Evolutionary conservation across 208 protist species (phyloP).

Genomic region (Vickermania ingenoplastis): DNA sequence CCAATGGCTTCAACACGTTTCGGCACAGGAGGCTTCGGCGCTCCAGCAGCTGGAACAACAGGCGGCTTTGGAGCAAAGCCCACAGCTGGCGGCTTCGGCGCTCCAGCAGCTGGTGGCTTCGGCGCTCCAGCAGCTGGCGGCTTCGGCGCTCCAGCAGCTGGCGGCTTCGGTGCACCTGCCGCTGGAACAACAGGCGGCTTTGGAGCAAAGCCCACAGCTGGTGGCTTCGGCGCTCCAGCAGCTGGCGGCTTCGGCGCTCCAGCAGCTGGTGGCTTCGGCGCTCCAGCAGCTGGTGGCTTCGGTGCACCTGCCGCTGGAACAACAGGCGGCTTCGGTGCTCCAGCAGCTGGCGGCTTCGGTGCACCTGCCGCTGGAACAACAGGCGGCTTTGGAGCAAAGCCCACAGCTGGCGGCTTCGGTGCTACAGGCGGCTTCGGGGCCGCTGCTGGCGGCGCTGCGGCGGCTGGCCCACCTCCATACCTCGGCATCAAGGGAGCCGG

Average conservation of each 20-base stretch:
- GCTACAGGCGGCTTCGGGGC: slow-evolving; percentile 25
- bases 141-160: too few relatives aligned
- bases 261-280: neutral
- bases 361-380: slow-evolving; percentile 6
- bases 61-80: too few relatives aligned
- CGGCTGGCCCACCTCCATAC: slow-evolving; percentile 38
- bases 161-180: slow-evolving; percentile 17
- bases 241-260: neutral
- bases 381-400: slow-evolving; percentile 19
- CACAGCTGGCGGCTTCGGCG: too few relatives aligned
- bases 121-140: neutral
- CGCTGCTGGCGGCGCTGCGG: neutral
- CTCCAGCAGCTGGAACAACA: too few relatives aligned
- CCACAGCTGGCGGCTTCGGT: slow-evolving; percentile 11
- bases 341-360: slow-evolving; percentile 40
- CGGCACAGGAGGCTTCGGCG: too few relatives aligned
- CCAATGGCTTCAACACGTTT: too few relatives aligned
- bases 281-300: slow-evolving; percentile 12
- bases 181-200: too few relatives aligned
- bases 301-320: slow-evolving; percentile 6
- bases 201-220: too few relatives aligned
- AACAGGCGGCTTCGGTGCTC: slow-evolving; percentile 13
- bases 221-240: too few relatives aligned
- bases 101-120: too few relatives aligned
- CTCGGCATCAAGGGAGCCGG: slow-evolving; percentile 63